A percentile compares a stretch with the other conserved stretches of the same genome.
phyloP scores from a whole-genome alignment of 345 rosid genomes.

The Linum tenue region DNA sequence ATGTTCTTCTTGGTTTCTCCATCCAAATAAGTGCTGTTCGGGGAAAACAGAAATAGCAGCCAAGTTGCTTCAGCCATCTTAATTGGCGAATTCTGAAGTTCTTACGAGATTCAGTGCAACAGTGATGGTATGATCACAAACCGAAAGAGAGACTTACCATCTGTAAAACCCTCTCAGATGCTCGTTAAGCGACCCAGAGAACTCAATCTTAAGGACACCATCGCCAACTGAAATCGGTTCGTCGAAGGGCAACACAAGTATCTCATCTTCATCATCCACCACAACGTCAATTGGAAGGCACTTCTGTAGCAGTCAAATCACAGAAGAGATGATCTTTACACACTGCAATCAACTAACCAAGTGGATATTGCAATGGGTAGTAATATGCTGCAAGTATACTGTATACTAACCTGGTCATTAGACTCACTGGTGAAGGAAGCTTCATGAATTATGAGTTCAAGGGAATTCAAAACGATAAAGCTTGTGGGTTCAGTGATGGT shows the following conservation, averaged over 20 bases:
- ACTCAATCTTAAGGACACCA: constrained; percentile 25
- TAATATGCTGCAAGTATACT: neutral
- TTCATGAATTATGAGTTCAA: constrained; percentile 23
- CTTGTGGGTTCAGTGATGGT: constrained; percentile 21
- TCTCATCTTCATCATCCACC: constrained; percentile 32
- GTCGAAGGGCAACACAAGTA: constrained; percentile 30
- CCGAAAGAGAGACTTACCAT: constrained; percentile 17
- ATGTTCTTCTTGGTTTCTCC: constrained; percentile 32
- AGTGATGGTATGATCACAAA: neutral
- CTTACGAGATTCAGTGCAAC: neutral
- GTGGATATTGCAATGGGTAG: neutral
- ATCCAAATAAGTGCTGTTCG: constrained; percentile 26
- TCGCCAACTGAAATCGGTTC: constrained; percentile 23
- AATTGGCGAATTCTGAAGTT: neutral
- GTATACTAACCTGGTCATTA: constrained; percentile 16
- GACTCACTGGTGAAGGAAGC: constrained; percentile 25
- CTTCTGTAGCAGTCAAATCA: constrained; percentile 9
- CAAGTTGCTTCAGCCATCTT: neutral
- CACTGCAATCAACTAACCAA: neutral
- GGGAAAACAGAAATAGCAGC: neutral
- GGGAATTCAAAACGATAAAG: constrained; percentile 33
- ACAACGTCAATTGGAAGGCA: constrained; percentile 18
- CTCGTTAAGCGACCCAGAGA: constrained; percentile 31
- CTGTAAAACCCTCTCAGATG: constrained; percentile 34
- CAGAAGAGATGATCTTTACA: neutral